Evolutionary conservation across 345 rosid genomes (phyloP), one percentile per base, ranked within the genome.

Genomic region (Populus alba): DNA sequence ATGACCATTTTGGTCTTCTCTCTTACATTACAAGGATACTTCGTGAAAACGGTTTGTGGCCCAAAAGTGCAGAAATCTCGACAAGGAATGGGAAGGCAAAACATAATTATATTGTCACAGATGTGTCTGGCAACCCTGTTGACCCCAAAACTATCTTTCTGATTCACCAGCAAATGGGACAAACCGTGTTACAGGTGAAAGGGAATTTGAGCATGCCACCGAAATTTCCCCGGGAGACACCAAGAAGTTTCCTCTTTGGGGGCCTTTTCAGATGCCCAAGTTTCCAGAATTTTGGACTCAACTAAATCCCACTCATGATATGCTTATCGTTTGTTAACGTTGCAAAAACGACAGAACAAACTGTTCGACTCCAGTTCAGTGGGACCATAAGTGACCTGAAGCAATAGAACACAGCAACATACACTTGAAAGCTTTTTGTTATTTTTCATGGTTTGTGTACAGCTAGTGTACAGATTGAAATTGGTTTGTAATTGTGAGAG

Each of bases 11-110:
- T 63, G 92, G 94, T 57, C 92, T 91, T 67, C 89, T 89, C 16
- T 88, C 91, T 0, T 88, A 89, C 55, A 83, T 87, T 62, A 91
- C 92, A 23, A 82, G 92, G 71, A 79, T 89, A 70, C 83, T 91
- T 71, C 87, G 94, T 0, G 92, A 91, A 76, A 89, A 89, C 63
- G 79, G 94, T 38, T 72, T 89, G 63, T 84, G 81, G 70, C 81
- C 89, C 75, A 88, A 16, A 74, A 87, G 92, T 78, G 94, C 94
- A 25, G 86, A 89, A 78, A 84, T 91, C 47, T 83, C 86, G 5
- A 89, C 90, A 4, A 82, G 73, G 51, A 80, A 80, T 1, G 86
- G 88, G 66, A 88, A 84, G 76, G 90, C 88, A 9, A 76, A 83
- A 61, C 86, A 87, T 79, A 88, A 82, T 6, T 88, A 89, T 81